Evolutionary conservation across 1,139 yeast genomes (phyloP), one percentile per base, ranked within the genome.

Genomic region (Pneumocystis sp.): DNA sequence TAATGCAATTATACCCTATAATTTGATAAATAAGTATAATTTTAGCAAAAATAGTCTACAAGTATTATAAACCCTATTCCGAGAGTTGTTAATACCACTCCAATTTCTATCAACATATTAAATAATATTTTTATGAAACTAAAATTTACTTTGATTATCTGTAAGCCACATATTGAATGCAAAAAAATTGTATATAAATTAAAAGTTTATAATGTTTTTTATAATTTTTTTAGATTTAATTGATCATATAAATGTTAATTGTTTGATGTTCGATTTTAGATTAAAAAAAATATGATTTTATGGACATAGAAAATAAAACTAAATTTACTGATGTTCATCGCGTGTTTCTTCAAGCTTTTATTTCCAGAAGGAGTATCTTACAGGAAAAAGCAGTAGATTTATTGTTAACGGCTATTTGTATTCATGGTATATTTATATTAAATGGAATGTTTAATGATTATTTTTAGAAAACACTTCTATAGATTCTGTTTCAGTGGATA

Each of bases 1-100:
- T 69, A 93, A 85, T 37, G 96, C 83, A 73, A 90, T 73, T 61
- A 93, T 81, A 15, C 98, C 98, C 57, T 50, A 25, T 10, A 50
- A 12, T 50, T 25, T 50, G 6, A 50, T 50, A 50, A 50, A 50
- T 50, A 25, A 4, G 10, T 50, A 7, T 3, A 8, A 50, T 3
- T 8, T 50, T 29, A 25, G n/a, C 2, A 50, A 7, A 50, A 25
- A 15, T n/a, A 25, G 12, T 25, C 3, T 50, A 50, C 57, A 56
- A 91, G 79, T 8, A 89, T 74, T 75, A 93, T 87, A 74, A 89
- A 86, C 62, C 61, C 61, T 37, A 63, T 61, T 57, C 67, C 67
- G 60, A 65, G 59, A 25, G 67, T 65, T 21, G 65, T 65, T 31
- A 65, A 59, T 17, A 63, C 63, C 29, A 66, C 67, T 19, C 67